Evolutionary conservation across 2,329 filamentous ascomycete species (phyloP).

Genomic region (Hymenoscyphus fructigenus): DNA sequence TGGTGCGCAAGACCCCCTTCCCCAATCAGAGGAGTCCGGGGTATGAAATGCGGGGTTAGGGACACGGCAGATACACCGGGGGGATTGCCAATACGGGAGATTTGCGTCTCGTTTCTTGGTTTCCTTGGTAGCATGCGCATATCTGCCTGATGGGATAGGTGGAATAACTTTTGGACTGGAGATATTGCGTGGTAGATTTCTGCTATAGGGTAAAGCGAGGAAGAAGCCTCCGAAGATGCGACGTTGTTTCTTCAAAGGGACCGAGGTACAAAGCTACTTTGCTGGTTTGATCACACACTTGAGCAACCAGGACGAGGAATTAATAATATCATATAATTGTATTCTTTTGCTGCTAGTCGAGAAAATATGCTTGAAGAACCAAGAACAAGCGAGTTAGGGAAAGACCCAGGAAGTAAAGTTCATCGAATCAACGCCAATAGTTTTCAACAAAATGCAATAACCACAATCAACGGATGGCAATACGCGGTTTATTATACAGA

Average conservation of each 20-base stretch:
- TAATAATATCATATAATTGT: background rate
- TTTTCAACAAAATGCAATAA: constrained; percentile 31
- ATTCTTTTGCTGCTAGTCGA: background rate
- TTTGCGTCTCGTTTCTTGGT: constrained; percentile 4
- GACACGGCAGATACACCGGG: background rate
- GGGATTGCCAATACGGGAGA: constrained; percentile 6
- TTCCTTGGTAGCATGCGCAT: background rate
- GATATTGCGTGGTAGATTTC: no score
- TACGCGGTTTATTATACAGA: constrained; percentile 29
- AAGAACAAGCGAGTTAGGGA: constrained; percentile 22
- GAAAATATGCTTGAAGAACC: constrained; percentile 17
- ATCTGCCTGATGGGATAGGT: constrained; percentile 8
- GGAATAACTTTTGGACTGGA: background rate
- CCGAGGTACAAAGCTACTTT: background rate
- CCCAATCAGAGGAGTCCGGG: background rate
- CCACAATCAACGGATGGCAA: constrained; percentile 26
- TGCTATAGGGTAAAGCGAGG: background rate
- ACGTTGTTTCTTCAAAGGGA: background rate
- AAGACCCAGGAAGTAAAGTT: constrained; percentile 23
- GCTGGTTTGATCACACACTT: background rate
- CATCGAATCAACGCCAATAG: constrained; percentile 31
- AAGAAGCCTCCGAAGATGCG: background rate
- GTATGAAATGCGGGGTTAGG: background rate
- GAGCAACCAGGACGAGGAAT: background rate
- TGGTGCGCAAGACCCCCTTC: background rate